Conservation (phyloP, 805 yeast genomes). For the Yamadazyma olivae region DNA sequence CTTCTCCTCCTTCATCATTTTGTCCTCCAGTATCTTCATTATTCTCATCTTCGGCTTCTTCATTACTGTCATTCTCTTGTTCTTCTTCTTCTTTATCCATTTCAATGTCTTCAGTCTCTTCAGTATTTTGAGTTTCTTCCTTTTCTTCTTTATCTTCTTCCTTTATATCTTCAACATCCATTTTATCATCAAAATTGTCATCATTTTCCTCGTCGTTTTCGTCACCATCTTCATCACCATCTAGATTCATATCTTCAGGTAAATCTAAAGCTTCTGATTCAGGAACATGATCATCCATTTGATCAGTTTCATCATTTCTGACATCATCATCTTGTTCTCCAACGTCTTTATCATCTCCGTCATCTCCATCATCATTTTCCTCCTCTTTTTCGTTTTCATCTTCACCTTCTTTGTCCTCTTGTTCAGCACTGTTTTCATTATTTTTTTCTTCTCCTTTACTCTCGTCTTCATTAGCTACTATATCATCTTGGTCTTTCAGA, state of each 20-base stretch:
- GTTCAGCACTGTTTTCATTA: constrained; percentile 31
- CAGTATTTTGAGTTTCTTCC: constrained; percentile 15
- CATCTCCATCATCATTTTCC: constrained; percentile 46
- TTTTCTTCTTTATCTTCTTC: constrained; percentile 17
- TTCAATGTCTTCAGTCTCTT: constrained; percentile 20
- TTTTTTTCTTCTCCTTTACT: constrained; percentile 31
- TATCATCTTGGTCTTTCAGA: constrained; percentile 47
- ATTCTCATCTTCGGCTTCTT: constrained; percentile 39
- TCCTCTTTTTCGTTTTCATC: constrained; percentile 47
- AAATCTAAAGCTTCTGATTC: constrained; percentile 84
- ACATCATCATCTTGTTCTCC: constrained; percentile 83
- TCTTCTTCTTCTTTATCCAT: constrained; percentile 23
- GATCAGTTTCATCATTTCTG: constrained; percentile 63
- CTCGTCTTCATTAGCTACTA: constrained; percentile 46
- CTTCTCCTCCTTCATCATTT: constrained; percentile 25
- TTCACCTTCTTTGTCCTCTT: constrained; percentile 34
- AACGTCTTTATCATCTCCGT: constrained; percentile 64
- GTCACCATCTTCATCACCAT: constrained; percentile 61
- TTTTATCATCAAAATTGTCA: constrained; percentile 23
- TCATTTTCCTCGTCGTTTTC: constrained; percentile 47
- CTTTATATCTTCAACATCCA: constrained; percentile 33
- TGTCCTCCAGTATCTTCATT: constrained; percentile 29
- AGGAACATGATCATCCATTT: constrained; percentile 70
- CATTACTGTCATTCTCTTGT: constrained; percentile 18
- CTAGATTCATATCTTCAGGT: constrained; percentile 90